A percentile compares a stretch with the other conserved stretches of the same genome.
phyloP scores from a whole-genome alignment of 805 yeast genomes.

The Candida berthetii region DNA sequence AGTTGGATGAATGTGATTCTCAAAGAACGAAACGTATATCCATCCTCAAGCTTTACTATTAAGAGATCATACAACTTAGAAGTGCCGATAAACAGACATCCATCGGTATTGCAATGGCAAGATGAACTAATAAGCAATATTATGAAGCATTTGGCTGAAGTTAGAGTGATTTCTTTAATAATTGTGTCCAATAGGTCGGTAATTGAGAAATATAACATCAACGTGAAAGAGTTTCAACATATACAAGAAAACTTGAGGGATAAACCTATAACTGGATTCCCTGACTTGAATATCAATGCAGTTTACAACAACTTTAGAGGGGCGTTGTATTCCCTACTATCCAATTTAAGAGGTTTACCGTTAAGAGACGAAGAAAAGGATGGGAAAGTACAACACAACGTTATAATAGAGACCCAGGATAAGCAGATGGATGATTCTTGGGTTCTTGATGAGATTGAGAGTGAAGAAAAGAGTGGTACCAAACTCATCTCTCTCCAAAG shows the following conservation, averaged over 20 bases:
- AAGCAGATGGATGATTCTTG: constrained; percentile 1
- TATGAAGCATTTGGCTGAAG: constrained; percentile 14
- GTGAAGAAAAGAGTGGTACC: constrained; percentile 11
- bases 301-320: constrained; percentile 14
- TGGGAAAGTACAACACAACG: neutral
- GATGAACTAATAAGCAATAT: constrained; percentile 8
- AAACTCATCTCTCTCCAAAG: constrained; percentile 28
- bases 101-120: constrained; percentile 24
- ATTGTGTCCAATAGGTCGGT: constrained; percentile 25
- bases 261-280: neutral
- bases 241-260: neutral
- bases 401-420: neutral
- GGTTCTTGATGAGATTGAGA: constrained; percentile 10
- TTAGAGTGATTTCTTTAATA: constrained; percentile 29
- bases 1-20: constrained; percentile 29
- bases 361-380: neutral
- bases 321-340: constrained; percentile 6
- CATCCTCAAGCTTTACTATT: constrained; percentile 25
- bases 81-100: constrained; percentile 40
- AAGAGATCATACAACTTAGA: constrained; percentile 35
- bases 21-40: constrained; percentile 30
- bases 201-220: constrained; percentile 2
- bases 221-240: constrained; percentile 5
- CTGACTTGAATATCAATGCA: constrained; percentile 4
- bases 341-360: neutral